Conservation (phyloP, 345 rosid species). For the Geranium rotundifolium region DNA sequence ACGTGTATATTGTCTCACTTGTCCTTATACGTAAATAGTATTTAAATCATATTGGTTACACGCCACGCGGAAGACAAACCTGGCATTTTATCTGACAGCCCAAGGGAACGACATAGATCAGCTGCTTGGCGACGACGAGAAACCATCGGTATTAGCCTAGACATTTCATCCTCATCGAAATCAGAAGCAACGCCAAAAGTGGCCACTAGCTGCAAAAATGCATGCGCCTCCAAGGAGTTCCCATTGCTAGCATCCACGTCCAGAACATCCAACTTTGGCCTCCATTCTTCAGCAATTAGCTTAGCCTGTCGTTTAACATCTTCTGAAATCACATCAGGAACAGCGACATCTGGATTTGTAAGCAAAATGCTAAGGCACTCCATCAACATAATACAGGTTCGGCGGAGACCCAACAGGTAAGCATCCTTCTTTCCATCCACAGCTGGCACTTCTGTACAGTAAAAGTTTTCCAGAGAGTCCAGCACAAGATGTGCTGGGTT, state of each 20-base stretch:
- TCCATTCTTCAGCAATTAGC: slow-evolving; percentile 80
- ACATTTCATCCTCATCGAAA: slow-evolving; percentile 58
- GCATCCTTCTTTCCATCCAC: slow-evolving; percentile 86
- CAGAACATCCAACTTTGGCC: slow-evolving; percentile 62
- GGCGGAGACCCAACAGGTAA: slow-evolving; percentile 74
- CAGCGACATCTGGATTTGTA: slow-evolving; percentile 30
- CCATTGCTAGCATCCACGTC: slow-evolving; percentile 87
- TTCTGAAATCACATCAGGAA: slow-evolving; percentile 47
- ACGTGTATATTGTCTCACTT: neutral
- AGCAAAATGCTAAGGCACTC: slow-evolving; percentile 88
- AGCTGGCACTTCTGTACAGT: slow-evolving; percentile 45
- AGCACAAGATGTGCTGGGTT: slow-evolving; percentile 70
- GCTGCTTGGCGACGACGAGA: slow-evolving; percentile 98
- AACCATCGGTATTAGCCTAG: slow-evolving; percentile 85
- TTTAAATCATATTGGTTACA: neutral
- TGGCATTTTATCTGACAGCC: slow-evolving; percentile 84
- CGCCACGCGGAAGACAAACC: slow-evolving; percentile 40
- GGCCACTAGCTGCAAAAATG: slow-evolving; percentile 85
- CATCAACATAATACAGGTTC: slow-evolving; percentile 99
- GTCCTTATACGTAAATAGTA: neutral
- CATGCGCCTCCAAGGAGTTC: slow-evolving; percentile 99
- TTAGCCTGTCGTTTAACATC: slow-evolving; percentile 66
- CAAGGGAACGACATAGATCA: slow-evolving; percentile 82
- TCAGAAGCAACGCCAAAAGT: slow-evolving; percentile 79
- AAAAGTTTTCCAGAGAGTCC: slow-evolving; percentile 76